phyloP scores from a whole-genome alignment of 164 flowering plant genomes.

The Brasenia schreberi region DNA sequence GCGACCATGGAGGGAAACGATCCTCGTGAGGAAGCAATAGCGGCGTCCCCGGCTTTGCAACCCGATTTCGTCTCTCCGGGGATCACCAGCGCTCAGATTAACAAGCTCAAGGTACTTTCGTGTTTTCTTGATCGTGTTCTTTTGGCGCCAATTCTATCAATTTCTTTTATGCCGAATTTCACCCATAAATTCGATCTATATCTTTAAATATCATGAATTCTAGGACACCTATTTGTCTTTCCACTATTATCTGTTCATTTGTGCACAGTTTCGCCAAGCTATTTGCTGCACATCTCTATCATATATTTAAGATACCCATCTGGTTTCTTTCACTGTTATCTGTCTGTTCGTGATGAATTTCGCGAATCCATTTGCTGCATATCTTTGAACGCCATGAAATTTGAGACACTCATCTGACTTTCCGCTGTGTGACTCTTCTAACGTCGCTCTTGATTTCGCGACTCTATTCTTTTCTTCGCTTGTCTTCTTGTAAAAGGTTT shows the following conservation, averaged over 20 bases:
- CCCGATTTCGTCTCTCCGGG: conserved; percentile 22
- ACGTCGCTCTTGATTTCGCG: background rate
- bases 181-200: too few relatives aligned
- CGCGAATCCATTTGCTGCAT: background rate
- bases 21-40: conserved; percentile 29
- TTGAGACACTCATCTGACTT: background rate
- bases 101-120: conserved; percentile 29
- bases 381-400: background rate
- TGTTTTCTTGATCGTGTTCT: background rate
- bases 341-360: too few relatives aligned
- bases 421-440: background rate
- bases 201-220: too few relatives aligned
- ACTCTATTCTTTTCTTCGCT: background rate
- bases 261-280: background rate
- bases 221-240: background rate
- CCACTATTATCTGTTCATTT: background rate
- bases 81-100: conserved; percentile 22
- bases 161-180: background rate
- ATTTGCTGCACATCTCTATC: too few relatives aligned
- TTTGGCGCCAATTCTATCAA: background rate
- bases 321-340: too few relatives aligned
- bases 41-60: conserved; percentile 18
- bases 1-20: too few relatives aligned
- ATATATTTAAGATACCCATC: too few relatives aligned
- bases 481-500: background rate